Evolutionary conservation across 352 stramenopile species (phyloP).

Genomic region (Globisporangium spinosum): DNA sequence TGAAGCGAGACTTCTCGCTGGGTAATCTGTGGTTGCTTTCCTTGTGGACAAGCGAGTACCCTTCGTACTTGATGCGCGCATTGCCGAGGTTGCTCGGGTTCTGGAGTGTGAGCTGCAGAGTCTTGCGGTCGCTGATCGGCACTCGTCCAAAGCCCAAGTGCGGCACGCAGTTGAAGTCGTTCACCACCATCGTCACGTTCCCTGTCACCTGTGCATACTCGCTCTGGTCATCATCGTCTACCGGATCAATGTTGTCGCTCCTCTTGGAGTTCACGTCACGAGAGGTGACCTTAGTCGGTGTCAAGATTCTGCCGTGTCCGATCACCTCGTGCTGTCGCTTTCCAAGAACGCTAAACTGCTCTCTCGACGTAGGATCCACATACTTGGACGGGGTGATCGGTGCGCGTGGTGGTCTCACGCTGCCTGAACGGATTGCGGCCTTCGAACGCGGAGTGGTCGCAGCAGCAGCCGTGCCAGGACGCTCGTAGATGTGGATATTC

Average conservation of each 20-base stretch:
- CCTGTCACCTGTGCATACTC: slow-evolving; percentile 1
- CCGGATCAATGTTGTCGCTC: not conserved
- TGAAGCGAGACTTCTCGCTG: slow-evolving; percentile 41
- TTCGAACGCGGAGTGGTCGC: slow-evolving; percentile 2
- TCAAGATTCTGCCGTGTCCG: not conserved
- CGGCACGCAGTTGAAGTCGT: slow-evolving; percentile 35
- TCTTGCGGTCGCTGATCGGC: slow-evolving; percentile 41
- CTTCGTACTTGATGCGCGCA: slow-evolving; percentile 67
- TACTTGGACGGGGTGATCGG: slow-evolving; percentile 12
- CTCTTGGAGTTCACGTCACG: not conserved
- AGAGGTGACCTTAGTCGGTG: not conserved
- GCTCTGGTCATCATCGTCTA: not conserved
- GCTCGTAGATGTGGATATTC: slow-evolving; percentile 18
- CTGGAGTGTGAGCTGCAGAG: slow-evolving; percentile 41
- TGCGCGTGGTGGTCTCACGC: slow-evolving; percentile 12
- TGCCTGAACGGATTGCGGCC: not conserved
- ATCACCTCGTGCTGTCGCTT: slow-evolving; percentile 14
- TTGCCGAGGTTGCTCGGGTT: slow-evolving; percentile 61
- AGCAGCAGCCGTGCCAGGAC: not conserved
- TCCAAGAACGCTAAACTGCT: slow-evolving; percentile 19
- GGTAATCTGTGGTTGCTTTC: slow-evolving; percentile 12
- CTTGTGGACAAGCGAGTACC: slow-evolving; percentile 37
- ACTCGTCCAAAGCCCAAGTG: slow-evolving; percentile 57
- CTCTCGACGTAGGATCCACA: not conserved
- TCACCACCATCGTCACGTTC: slow-evolving; percentile 37